Base-by-base conservation (phyloP, 306 rosid species). In the Spatholobus suberectus region DNA sequence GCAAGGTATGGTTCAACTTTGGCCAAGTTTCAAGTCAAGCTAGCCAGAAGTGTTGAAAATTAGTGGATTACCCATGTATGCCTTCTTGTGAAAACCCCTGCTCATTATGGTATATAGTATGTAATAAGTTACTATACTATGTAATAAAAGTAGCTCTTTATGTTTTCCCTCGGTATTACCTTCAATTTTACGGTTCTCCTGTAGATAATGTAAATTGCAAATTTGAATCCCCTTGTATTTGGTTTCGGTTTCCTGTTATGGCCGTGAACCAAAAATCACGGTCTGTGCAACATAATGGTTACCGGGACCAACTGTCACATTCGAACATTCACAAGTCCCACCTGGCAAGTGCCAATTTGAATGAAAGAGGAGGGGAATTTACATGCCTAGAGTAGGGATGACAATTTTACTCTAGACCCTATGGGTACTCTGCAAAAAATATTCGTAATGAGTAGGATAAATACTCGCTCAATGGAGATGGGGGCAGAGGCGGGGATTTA, bases 1-100 rank as follows among this genome's bases (percentile, higher is more conserved):
- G 57, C 17, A 43, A 69, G 65, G 80, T 57, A 54, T 82, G 83
- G 86, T 12, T 68, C 27, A 40, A 66, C 11, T 35, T 7, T 26
- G 49, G 63, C 69, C 35, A 38, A 37, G 44, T 76, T 51, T 70
- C 14, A 29, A 52, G 84, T 41, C 54, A 47, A 49, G 52, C 71
- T 26, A 59, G 27, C 23, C 24, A 66, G 5, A 20, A 15, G 51
- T 35, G 51, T 34, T 23, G 78, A 3, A 15, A 65, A 9, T 37
- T 61, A 21, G 24, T 34, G 5, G 49, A 44, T 71, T 35, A 46
- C 59, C 79, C 84, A 70, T 77, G 12, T 61, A 27, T 70, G 4
- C n/a, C 23, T 62, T 77, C n/a, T 15, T 1, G 55, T 41, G 27
- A 40, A 80, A 76, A 41, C 41, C 76, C 37, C 71, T 32, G 52